Evolutionary conservation across 306 rosid species (phyloP), one percentile per base, ranked within the genome.

Genomic region (Hippophae gyantsensis): DNA sequence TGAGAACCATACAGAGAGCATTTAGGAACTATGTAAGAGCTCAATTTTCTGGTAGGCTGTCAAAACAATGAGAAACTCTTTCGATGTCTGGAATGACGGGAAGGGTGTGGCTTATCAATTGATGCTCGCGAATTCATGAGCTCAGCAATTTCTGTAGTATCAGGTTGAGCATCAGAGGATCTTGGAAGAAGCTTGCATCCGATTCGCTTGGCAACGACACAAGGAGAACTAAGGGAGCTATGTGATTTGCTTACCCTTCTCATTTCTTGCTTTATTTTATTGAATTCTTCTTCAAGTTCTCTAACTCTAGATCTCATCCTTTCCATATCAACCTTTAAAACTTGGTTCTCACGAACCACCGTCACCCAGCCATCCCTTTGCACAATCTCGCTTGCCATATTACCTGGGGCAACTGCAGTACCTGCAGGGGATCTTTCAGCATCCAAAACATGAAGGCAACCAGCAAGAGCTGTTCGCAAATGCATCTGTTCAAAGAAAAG

Each of bases 401-500:
- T 65, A 53, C 66, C 67, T 0, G 72, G 52, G 52, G 69, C 42
- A 1, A 73, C 56, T 14, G 32, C 74, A 27, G 78, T 79, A 71
- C 73, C 92, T 48, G 78, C 79, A 23, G 82, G 82, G 62, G 75
- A 89, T 9, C 76, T 92, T 69, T 83, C 96, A 5, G 74, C 59
- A n/a, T 85, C 92, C 70, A 81, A 42, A 45, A 77, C 77, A 57
- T 87, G 78, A 66, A 90, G 81, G 67, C 88, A 85, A 63, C 92
- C 89, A 2, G 89, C 84, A 63, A 92, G 76, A 47, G 98, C 87
- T 6, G 87, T 79, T 74, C 92, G 76, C 69, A 92, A 68, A 75
- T 87, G 95, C 76, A 87, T 77, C 82, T 92, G 98, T 79, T 92
- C 95, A 40, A 87, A 92, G 83, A 81, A 92, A 64, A 92, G 66